phyloP scores from a whole-genome alignment of 208 protist genomes.

The Endotrypanum monterogeii region DNA sequence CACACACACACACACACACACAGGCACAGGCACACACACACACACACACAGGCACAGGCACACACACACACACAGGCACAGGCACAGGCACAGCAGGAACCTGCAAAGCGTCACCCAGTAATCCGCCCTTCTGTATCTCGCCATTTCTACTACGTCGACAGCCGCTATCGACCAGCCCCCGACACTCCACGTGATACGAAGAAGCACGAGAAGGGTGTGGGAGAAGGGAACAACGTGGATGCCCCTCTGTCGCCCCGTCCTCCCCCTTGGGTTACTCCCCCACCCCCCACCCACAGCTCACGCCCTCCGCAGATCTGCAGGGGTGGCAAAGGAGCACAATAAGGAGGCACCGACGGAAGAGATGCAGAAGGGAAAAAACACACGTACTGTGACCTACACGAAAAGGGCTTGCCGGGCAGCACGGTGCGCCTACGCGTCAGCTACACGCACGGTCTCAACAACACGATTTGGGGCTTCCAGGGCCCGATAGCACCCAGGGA shows the following conservation, averaged over 20 bases:
- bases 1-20: too few species aligned
- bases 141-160: slow-evolving; percentile 16
- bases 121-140: neutral
- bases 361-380: neutral
- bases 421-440: neutral
- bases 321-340: neutral
- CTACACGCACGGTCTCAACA: too few species aligned
- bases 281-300: too few species aligned
- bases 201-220: neutral
- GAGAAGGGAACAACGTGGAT: neutral
- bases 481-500: neutral
- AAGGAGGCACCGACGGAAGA: neutral
- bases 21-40: too few species aligned
- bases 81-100: neutral
- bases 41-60: slow-evolving; percentile 4
- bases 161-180: slow-evolving; percentile 7
- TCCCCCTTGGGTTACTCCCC: too few species aligned
- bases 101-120: neutral
- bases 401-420: neutral
- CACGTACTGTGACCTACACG: neutral
- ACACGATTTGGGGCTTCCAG: too few species aligned
- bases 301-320: too few species aligned
- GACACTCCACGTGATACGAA: neutral
- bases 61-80: slow-evolving; percentile 10
- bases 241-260: too few species aligned